These are phyloP conservation scores for Aechmea fasciata DNA, from an alignment of 176 grass and related monocot species.

Conservation along the genomic window DNA sequence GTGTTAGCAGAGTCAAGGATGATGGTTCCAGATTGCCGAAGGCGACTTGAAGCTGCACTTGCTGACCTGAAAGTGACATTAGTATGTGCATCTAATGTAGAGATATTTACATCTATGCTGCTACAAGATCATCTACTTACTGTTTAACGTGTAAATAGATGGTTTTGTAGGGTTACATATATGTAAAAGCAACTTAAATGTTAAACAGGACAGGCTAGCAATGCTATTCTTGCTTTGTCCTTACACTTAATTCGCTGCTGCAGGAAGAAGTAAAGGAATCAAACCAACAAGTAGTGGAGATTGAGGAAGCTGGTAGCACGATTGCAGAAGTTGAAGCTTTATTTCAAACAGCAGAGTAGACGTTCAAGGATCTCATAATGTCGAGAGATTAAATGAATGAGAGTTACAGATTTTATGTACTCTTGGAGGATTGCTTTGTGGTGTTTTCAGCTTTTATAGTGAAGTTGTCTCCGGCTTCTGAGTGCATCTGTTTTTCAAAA, in stretches of 20 bases:
- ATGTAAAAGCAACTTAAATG: too few species aligned
- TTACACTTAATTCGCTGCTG: not conserved
- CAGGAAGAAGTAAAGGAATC: slow-evolving; percentile 78
- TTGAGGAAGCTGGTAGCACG: slow-evolving; percentile 59
- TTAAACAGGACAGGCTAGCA: not conserved
- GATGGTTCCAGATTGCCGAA: slow-evolving; percentile 95
- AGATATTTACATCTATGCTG: too few species aligned
- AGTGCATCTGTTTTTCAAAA: too few species aligned
- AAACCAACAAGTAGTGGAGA: slow-evolving; percentile 56
- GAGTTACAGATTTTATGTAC: not conserved
- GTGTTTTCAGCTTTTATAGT: not conserved
- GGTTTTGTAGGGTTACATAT: too few species aligned
- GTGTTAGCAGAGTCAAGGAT: slow-evolving; percentile 94
- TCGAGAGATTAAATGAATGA: not conserved
- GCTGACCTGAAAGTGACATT: slow-evolving; percentile 72
- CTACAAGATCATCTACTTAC: too few species aligned
- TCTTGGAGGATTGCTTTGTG: not conserved
- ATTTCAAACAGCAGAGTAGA: slow-evolving; percentile 33
- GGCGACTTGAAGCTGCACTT: slow-evolving; percentile 72
- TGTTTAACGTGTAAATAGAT: too few species aligned
- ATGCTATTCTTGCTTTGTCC: not conserved
- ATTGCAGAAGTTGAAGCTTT: slow-evolving; percentile 62
- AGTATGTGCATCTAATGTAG: slow-evolving; percentile 20
- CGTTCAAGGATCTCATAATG: not conserved
- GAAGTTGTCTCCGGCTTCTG: too few species aligned